Evolutionary conservation across 75 land plant species (phyloP).

Genomic region (Pinus tabuliformis): DNA sequence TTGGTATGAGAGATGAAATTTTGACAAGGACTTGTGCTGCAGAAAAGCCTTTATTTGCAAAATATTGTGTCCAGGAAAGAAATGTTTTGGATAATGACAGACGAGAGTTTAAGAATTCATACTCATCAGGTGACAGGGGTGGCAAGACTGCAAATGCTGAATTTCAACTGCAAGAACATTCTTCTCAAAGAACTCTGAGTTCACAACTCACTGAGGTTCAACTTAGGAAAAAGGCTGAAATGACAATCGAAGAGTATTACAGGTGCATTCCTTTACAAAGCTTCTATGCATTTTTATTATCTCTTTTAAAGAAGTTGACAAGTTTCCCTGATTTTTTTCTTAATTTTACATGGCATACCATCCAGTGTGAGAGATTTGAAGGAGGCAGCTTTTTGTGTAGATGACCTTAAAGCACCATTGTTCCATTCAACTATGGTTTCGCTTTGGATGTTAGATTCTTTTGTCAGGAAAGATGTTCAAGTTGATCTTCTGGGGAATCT

Average conservation of each 20-base stretch:
- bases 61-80: constrained; percentile 21
- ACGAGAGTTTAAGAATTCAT: constrained; percentile 31
- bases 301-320: too few relatives aligned
- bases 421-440: constrained; percentile 74
- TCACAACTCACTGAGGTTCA: constrained; percentile 38
- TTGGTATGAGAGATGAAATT: constrained; percentile 31
- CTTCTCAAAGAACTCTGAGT: background rate
- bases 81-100: constrained; percentile 7
- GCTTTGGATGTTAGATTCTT: constrained; percentile 75
- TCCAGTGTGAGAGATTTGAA: constrained; percentile 79
- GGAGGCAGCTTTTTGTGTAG: constrained; percentile 77
- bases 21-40: constrained; percentile 14
- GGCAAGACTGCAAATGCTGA: constrained; percentile 15
- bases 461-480: constrained; percentile 79
- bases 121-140: constrained; percentile 31
- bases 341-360: background rate
- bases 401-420: constrained; percentile 70
- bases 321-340: too few relatives aligned
- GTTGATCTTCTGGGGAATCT: constrained; percentile 67
- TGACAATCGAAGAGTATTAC: constrained; percentile 84
- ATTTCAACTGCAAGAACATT: constrained; percentile 9
- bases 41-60: constrained; percentile 25
- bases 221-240: constrained; percentile 49
- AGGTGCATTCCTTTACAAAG: constrained; percentile 37
- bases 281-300: too few relatives aligned